Evolutionary conservation across 352 stramenopile species (phyloP), one percentile per base, ranked within the genome.

Genomic region (Pythium rhizo-oryzae): DNA sequence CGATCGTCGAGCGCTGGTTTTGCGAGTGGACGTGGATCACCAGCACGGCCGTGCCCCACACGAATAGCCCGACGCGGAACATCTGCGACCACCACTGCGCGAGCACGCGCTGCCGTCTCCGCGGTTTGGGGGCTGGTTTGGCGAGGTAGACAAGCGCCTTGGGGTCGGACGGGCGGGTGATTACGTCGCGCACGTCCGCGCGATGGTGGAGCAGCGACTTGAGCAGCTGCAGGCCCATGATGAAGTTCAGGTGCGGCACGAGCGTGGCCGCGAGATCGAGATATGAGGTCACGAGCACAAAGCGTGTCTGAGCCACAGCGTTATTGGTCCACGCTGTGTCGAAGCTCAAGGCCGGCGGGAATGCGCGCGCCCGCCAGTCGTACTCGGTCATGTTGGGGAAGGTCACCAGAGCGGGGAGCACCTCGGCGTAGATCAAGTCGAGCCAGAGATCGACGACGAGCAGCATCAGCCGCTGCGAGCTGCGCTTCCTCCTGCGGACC

Each of bases 201-300:
- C 35, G 35, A 12, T 41, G 35, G n/a, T n/a, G n/a, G n/a, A n/a
- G n/a, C n/a, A n/a, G n/a, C n/a, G n/a, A n/a, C n/a, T n/a, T n/a
- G n/a, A 54, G 1, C 24, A 44, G 21, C 39, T 63, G 35, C 2
- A 53, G 4, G 25, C 21, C 24, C 2, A 63, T 23, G 24, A 63
- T 24, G 37, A 53, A 63, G 41, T 63, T 63, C 23, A 63, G 9
- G 19, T 63, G 24, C 15, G 59, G 59, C 21, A 67, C 60, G 33
- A 67, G 21, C 25, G 60, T 54, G 4, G 60, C 60, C 21, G 37
- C 11, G 28, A 67, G 28, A 53, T 67, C 60, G 11, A 60, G 11
- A 21, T 59, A 54, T 19, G 60, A 67, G 7, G 60, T 67, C 8
- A 67, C 60, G 25, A 67, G 43, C 12, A 67, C 50, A 19, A 50